Evolutionary conservation across 1,284 basidiomycete species (phyloP), one percentile per base, ranked within the genome.

Genomic region (Cryptococcus sp.): DNA sequence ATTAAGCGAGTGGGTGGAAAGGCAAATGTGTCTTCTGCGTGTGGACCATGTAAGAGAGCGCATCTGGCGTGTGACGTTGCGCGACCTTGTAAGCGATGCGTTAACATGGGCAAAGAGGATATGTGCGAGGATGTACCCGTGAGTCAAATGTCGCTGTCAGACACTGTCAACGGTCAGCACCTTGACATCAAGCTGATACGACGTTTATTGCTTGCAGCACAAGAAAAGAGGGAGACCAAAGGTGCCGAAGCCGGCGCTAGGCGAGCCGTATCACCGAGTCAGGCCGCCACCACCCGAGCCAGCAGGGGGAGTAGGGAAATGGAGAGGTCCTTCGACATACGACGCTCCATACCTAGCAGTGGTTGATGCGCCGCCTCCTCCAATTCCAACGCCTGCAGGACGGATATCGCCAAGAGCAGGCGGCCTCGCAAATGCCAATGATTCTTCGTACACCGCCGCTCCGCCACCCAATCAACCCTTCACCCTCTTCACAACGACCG

Each of bases 61-160:
- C 75, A 77, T 58, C 51, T 77, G 41, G 75, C 73, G 3, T 77
- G 75, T 51, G 75, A 77, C 51, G 66, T 72, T 0, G 64, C 62
- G 1, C 55, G 77, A 25, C 77, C 77, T 0, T 78, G 77, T 54
- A 73, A 73, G 59, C 61, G 75, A n/a, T 78, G 77, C 57, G 65
- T 71, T 4, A 73, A 68, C 37, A 67, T 76, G 66, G 67, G 69
- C 50, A 74, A 75, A 58, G 67, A 70, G 51, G 71, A 74, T 46
- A 61, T 66, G 39, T 78, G 77, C 49, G 70, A 73, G 52, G 77
- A 78, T 61, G 70, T 76, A 4, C 73, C 75, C 3, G 77, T 78
- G 51, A 67, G 76, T 72, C 3, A 8, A 6, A 4, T 43, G 20
- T 46, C 48, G 17, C 23, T 17, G 15, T 20, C 43, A 26, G 22